A percentile compares a stretch with the other conserved stretches of the same genome.
Conservation (phyloP, 768 basidiomycete genomes). For the Podaxis rugospora region DNA sequence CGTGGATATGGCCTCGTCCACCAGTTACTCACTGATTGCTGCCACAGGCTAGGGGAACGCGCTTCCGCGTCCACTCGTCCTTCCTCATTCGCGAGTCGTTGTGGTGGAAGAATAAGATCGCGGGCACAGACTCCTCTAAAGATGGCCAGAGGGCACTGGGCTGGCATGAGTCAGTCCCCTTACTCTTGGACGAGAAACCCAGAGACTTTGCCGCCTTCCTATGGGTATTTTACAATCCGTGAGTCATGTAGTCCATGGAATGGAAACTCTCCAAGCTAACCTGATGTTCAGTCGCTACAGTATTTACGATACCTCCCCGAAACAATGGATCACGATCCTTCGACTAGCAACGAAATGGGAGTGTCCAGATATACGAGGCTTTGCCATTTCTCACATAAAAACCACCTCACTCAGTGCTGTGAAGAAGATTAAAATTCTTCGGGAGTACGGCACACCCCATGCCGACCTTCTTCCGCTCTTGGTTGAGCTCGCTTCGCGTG, state of each 20-base stretch:
- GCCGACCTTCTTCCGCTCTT: background rate
- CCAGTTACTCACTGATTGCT: background rate
- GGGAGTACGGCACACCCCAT: background rate
- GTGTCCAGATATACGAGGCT: background rate
- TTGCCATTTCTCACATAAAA: slow-evolving; percentile 1
- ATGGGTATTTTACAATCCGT: slow-evolving; percentile 57
- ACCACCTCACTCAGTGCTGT: background rate
- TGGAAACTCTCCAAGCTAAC: background rate
- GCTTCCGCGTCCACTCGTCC: slow-evolving; percentile 55
- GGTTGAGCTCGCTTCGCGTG: background rate
- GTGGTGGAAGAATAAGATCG: slow-evolving; percentile 35
- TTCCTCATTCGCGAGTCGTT: slow-evolving; percentile 59
- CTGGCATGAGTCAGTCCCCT: slow-evolving; percentile 32
- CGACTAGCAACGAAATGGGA: background rate
- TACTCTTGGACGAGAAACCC: slow-evolving; percentile 28
- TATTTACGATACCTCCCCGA: background rate
- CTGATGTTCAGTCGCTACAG: background rate
- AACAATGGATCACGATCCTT: background rate
- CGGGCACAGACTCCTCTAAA: slow-evolving; percentile 23
- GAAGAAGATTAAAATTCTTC: background rate
- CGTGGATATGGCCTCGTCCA: background rate
- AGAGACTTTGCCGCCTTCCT: slow-evolving; percentile 41
- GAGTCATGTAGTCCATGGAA: slow-evolving; percentile 14
- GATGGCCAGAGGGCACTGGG: slow-evolving; percentile 27
- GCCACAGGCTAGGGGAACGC: slow-evolving; percentile 46